phyloP scores from a whole-genome alignment of 1,139 yeast genomes.

The Magnusiomyces ingens region DNA sequence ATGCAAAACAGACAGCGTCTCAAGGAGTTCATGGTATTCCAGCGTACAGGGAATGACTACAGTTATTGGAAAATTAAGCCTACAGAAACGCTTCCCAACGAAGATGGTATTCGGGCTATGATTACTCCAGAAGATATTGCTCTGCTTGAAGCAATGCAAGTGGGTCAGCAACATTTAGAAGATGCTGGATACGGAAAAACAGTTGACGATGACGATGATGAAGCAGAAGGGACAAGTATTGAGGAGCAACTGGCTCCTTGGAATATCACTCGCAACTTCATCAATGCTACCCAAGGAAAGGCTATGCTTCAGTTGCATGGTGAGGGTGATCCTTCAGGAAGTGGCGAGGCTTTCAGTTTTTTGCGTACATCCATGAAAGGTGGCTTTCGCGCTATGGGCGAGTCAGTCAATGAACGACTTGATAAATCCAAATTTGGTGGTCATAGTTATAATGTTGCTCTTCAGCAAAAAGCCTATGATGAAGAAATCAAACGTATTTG shows the following conservation, averaged over 20 bases:
- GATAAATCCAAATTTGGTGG: constrained; percentile 47
- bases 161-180: constrained; percentile 77
- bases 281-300: constrained; percentile 91
- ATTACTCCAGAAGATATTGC: constrained; percentile 90
- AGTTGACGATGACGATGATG: constrained; percentile 41
- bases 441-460: constrained; percentile 71
- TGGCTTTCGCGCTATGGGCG: constrained; percentile 67
- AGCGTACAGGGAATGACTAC: constrained; percentile 89
- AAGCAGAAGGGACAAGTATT: constrained; percentile 44
- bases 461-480: constrained; percentile 88
- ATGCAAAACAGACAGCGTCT: constrained; percentile 94
- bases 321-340: constrained; percentile 94
- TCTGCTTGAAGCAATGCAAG: constrained; percentile 85
- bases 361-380: constrained; percentile 91
- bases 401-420: constrained; percentile 38
- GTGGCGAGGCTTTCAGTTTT: constrained; percentile 86
- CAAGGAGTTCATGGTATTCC: constrained; percentile 97
- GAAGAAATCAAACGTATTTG: constrained; percentile 86
- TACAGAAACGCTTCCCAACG: constrained; percentile 63
- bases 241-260: constrained; percentile 92
- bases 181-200: constrained; percentile 56
- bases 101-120: constrained; percentile 76
- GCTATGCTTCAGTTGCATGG: constrained; percentile 95
- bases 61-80: constrained; percentile 91
- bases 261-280: constrained; percentile 85